Conservation (phyloP, 2,329 filamentous ascomycete genomes). For the Curvularia eragrostidis region DNA sequence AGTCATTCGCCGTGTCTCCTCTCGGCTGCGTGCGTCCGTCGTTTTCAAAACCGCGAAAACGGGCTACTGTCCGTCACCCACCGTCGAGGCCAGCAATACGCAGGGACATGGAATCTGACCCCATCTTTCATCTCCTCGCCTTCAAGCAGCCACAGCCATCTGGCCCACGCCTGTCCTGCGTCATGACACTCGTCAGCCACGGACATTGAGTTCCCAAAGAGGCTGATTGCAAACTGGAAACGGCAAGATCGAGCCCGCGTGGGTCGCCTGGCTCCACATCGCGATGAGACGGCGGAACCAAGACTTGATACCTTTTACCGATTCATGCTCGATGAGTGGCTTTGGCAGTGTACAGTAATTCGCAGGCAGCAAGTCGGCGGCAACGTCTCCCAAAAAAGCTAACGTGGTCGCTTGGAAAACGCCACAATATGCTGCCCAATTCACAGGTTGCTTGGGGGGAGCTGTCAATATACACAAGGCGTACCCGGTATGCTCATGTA, state of each 20-base stretch:
- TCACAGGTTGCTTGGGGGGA: not conserved
- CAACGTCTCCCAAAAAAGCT: constrained; percentile 3
- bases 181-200: constrained; percentile 28
- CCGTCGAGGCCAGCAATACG: constrained; percentile 24
- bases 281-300: constrained; percentile 24
- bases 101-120: constrained; percentile 31
- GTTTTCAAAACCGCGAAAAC: constrained; percentile 28
- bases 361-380: constrained; percentile 13
- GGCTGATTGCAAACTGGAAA: constrained; percentile 22
- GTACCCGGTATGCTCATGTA: not conserved
- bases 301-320: constrained; percentile 23
- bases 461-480: not conserved
- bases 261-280: constrained; percentile 30
- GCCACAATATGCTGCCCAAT: constrained; percentile 11
- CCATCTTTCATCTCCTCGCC: constrained; percentile 27
- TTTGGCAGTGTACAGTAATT: constrained; percentile 22
- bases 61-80: constrained; percentile 33
- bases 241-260: constrained; percentile 27
- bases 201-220: constrained; percentile 14
- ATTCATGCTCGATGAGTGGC: constrained; percentile 28
- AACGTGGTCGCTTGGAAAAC: not conserved
- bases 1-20: constrained; percentile 45
- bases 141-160: constrained; percentile 13
- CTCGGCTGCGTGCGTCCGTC: constrained; percentile 33
- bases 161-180: constrained; percentile 17